A percentile compares a stretch with the other conserved stretches of the same genome.
Conservation (phyloP, 129 eudicot species). For the Tanacetum coccineum region DNA sequence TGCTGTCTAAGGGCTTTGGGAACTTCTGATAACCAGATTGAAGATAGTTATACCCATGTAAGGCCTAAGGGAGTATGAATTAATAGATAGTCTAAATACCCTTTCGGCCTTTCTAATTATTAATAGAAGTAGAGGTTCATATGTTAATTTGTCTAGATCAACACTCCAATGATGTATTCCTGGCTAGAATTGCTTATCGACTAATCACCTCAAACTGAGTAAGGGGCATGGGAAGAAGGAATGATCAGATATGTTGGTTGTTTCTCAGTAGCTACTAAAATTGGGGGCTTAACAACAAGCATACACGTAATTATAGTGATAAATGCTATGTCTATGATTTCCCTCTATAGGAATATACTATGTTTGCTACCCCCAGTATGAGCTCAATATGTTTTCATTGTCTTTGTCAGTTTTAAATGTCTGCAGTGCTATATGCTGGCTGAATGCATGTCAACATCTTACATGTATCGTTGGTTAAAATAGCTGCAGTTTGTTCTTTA, state of each 20-base stretch:
- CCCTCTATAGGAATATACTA: neutral
- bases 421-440: neutral
- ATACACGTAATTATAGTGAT: neutral
- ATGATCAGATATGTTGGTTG: neutral
- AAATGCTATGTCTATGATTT: neutral
- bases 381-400: neutral
- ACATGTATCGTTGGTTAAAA: slow-evolving; percentile 7
- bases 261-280: neutral
- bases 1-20: neutral
- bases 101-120: neutral
- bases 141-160: neutral
- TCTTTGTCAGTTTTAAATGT: neutral
- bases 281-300: neutral
- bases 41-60: neutral
- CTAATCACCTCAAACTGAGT: neutral
- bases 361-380: neutral
- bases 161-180: neutral
- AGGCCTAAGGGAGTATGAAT: neutral
- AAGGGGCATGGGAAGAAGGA: slow-evolving; percentile 4
- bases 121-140: too few species aligned
- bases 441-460: slow-evolving; percentile 11
- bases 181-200: neutral
- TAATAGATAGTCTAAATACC: neutral
- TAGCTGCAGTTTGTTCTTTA: neutral
- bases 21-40: neutral